Evolutionary conservation across 768 basidiomycete species (phyloP), one percentile per base, ranked within the genome.

Genomic region (Tylopilus balloui): DNA sequence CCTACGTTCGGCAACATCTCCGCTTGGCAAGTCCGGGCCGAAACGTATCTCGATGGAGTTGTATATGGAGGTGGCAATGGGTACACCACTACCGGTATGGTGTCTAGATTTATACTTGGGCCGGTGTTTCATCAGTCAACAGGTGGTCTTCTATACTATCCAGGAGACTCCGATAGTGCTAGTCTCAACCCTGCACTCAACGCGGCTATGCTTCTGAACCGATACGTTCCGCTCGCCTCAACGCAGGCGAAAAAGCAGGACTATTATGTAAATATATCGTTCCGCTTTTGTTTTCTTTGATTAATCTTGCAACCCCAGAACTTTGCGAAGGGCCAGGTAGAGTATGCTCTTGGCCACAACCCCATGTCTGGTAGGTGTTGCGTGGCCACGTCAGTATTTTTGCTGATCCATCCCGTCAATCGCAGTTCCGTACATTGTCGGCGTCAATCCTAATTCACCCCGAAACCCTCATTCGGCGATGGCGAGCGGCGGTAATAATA

Each of bases 391-490:
- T 11, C 6, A 28, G 42, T 19, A 21, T n/a, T 6, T 12, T 35
- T 24, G 19, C 37, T 58, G 29, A 52, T 40, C 20, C 25, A 15
- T 44, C 31, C 31, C 14, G n/a, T 21, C 24, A 23, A 31, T 40
- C 14, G 2, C n/a, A 56, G 54, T 36, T 21, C 58, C 59, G 10
- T 97, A 96, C 65, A 68, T 96, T 42, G 92, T 96, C 20, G 93
- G 94, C 32, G 72, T 76, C 41, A 91, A 95, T 67, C 90, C 92
- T 1, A 94, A 95, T 63, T 87, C 94, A 12, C 92, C 92, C 0
- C 69, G 76, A 40, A 96, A 95, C 65, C 93, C 93, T 1, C 92
- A 95, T 62, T 90, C 88, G 6, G 93, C 92, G 2, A 77, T 88
- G 71, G 88, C 94, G 3, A 86, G 86, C 50, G 93, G 93, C 25